Evolutionary conservation across 371 early-diverging fungal genomes (phyloP).

Genomic region (Rhizopus sp.): DNA sequence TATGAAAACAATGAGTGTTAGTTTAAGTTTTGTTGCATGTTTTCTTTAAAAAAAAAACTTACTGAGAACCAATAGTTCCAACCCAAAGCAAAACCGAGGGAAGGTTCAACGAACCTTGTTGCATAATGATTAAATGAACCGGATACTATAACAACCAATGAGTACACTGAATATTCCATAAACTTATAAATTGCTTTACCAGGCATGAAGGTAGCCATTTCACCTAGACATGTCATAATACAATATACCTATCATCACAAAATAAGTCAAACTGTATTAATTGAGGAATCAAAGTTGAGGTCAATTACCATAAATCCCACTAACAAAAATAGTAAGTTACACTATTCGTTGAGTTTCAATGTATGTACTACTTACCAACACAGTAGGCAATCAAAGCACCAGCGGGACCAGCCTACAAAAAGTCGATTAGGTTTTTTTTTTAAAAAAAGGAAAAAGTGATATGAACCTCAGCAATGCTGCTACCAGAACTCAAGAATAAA

Average conservation of each 20-base stretch:
- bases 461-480: conserved; percentile 55
- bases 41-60: conserved; percentile 19
- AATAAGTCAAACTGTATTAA: background rate
- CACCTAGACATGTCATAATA: conserved; percentile 81
- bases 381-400: conserved; percentile 76
- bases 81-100: conserved; percentile 79
- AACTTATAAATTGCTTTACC: conserved; percentile 21
- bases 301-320: conserved; percentile 48
- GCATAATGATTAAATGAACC: conserved; percentile 87
- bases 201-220: conserved; percentile 78
- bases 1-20: conserved; percentile 6
- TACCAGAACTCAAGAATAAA: conserved; percentile 83
- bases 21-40: conserved; percentile 2
- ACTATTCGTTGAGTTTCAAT: conserved; percentile 3
- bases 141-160: conserved; percentile 43
- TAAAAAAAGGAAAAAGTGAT: background rate
- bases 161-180: background rate
- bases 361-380: conserved; percentile 51
- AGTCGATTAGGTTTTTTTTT: background rate
- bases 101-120: conserved; percentile 80
- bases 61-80: conserved; percentile 60
- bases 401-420: conserved; percentile 58
- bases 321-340: conserved; percentile 14
- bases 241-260: conserved; percentile 67
- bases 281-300: background rate